These are phyloP conservation scores for Tuber melanosporum DNA, from an alignment of 495 filamentous ascomycete genomes.

Conservation along the genomic window DNA sequence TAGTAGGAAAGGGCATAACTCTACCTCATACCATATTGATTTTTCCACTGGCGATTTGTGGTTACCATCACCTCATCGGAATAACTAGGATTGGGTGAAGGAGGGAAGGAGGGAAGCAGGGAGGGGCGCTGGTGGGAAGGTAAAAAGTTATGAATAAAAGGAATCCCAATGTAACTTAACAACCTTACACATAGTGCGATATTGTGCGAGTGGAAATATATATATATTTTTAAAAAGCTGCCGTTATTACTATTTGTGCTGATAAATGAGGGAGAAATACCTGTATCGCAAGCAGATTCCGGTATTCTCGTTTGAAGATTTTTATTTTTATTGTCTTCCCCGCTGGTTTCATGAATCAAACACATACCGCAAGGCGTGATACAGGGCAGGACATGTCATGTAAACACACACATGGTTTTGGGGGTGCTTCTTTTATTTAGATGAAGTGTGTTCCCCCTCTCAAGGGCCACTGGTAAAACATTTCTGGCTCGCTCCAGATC, in stretches of 20 bases:
- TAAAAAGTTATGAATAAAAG: neutral
- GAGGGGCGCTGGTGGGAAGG: neutral
- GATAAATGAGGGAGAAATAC: no score
- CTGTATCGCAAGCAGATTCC: neutral
- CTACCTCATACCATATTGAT: neutral
- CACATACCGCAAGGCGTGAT: neutral
- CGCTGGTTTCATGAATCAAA: neutral
- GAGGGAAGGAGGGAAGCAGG: neutral
- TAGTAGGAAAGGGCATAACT: neutral
- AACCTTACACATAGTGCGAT: neutral
- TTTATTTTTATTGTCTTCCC: neutral
- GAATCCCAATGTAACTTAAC: neutral
- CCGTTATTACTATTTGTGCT: neutral
- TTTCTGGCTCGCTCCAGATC: neutral
- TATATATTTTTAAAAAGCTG: neutral
- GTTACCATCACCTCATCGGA: neutral
- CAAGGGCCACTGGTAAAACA: neutral
- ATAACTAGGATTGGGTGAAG: neutral
- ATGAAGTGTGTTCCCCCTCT: neutral
- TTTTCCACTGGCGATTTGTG: neutral
- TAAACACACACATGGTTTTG: neutral
- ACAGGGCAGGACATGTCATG: neutral
- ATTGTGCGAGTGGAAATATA: neutral
- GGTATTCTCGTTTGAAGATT: neutral
- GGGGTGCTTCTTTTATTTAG: neutral